Evolutionary conservation across 768 basidiomycete genomes (phyloP).

Genomic region (Lactifluus volemus): DNA sequence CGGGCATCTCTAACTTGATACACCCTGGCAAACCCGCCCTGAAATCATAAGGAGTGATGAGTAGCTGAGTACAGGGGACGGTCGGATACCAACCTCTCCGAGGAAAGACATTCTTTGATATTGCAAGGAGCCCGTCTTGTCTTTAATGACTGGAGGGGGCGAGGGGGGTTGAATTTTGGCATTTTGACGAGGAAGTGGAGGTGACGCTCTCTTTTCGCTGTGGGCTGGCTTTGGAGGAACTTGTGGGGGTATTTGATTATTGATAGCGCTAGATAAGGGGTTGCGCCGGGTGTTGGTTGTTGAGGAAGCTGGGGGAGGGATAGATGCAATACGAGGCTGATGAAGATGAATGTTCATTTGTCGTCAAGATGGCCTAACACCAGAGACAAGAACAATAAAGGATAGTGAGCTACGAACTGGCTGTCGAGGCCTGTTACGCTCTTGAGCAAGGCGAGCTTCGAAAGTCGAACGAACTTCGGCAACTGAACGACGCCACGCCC

Average conservation of each 20-base stretch:
- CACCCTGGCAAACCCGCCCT: slow-evolving; percentile 94
- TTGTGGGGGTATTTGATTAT: slow-evolving; percentile 11
- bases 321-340: slow-evolving; percentile 9
- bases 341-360: slow-evolving; percentile 12
- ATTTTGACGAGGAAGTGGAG: slow-evolving; percentile 75
- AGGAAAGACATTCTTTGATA: slow-evolving; percentile 74
- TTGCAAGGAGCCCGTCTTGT: slow-evolving; percentile 46
- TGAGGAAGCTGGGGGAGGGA: slow-evolving; percentile 17
- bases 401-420: neutral
- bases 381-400: slow-evolving; percentile 9
- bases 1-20: slow-evolving; percentile 81
- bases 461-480: neutral
- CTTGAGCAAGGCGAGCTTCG: neutral
- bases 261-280: slow-evolving; percentile 18
- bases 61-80: neutral
- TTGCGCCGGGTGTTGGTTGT: slow-evolving; percentile 13
- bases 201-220: slow-evolving; percentile 30
- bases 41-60: neutral
- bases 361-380: slow-evolving; percentile 20
- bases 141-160: slow-evolving; percentile 66
- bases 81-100: slow-evolving; percentile 60
- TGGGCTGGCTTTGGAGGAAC: slow-evolving; percentile 8
- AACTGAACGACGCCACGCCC: neutral
- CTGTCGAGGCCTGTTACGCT: neutral
- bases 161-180: slow-evolving; percentile 75